phyloP scores from a whole-genome alignment of 2,329 filamentous ascomycete genomes.

The Calonectria crousiana region DNA sequence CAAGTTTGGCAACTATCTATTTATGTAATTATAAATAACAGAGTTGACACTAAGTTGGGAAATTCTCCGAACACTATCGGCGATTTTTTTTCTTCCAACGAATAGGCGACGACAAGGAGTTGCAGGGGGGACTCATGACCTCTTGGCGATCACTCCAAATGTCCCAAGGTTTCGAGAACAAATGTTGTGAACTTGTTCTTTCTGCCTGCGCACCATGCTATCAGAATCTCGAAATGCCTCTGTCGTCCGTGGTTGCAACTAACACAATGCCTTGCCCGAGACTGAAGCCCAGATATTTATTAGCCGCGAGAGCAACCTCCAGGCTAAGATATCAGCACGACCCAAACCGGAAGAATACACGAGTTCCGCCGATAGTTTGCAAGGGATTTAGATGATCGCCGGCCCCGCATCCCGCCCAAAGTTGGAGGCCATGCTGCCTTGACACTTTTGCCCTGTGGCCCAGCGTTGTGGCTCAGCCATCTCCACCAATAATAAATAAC shows the following conservation, averaged over 20 bases:
- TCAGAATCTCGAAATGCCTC: too few species aligned
- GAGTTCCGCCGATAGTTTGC: background rate
- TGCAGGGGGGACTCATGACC: too few species aligned
- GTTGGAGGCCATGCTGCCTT: background rate
- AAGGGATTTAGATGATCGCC: background rate
- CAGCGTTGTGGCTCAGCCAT: background rate
- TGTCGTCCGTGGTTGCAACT: too few species aligned
- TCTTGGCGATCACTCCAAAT: background rate
- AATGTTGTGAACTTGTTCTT: background rate
- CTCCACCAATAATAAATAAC: background rate
- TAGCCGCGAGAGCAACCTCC: background rate
- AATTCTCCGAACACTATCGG: conserved; percentile 1
- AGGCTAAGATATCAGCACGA: background rate
- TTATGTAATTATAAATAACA: too few species aligned
- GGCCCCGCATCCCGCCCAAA: background rate
- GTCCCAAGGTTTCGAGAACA: too few species aligned
- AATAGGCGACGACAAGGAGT: background rate
- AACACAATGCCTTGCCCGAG: background rate
- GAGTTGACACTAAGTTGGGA: background rate
- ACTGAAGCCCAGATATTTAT: too few species aligned
- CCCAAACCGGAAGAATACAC: background rate
- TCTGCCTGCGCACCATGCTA: background rate
- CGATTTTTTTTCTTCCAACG: background rate
- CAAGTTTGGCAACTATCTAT: background rate
- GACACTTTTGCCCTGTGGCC: background rate